Percentiles rank a stretch among this genome's conserved stretches.
Conservation (phyloP, 371 early-diverging fungal species). For the Choanephora cucurbitarum region DNA sequence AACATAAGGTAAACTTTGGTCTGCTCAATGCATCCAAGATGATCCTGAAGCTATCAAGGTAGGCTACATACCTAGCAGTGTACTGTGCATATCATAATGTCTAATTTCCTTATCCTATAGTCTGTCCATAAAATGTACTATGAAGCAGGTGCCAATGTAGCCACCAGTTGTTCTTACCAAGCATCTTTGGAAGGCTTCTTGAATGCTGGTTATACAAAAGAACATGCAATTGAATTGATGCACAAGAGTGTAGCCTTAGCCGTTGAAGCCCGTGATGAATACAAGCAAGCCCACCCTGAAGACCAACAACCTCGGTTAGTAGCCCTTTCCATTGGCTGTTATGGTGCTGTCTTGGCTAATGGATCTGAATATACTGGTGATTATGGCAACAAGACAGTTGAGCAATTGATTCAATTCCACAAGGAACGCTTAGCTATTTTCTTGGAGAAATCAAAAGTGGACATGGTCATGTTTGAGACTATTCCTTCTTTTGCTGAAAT, state of each 20-base stretch:
- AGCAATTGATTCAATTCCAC: slow-evolving; percentile 51
- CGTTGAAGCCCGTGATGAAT: slow-evolving; percentile 41
- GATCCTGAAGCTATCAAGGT: slow-evolving; percentile 53
- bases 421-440: slow-evolving; percentile 38
- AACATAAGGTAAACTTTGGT: slow-evolving; percentile 45
- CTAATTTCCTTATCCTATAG: slow-evolving; percentile 7
- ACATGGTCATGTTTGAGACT: slow-evolving; percentile 64
- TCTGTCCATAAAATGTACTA: slow-evolving; percentile 46
- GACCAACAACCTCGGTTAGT: slow-evolving; percentile 24
- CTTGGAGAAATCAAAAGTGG: slow-evolving; percentile 29
- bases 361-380: slow-evolving; percentile 66
- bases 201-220: slow-evolving; percentile 30
- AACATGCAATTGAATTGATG: slow-evolving; percentile 36
- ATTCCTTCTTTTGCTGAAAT: slow-evolving; percentile 58
- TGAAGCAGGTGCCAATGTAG: slow-evolving; percentile 52
- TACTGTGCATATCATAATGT: no score
- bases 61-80: no score
- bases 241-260: slow-evolving; percentile 43
- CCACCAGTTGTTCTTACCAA: slow-evolving; percentile 55
- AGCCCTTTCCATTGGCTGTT: slow-evolving; percentile 61
- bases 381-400: slow-evolving; percentile 36
- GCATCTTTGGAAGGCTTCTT: slow-evolving; percentile 43
- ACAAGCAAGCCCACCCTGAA: slow-evolving; percentile 21
- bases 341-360: slow-evolving; percentile 60
- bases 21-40: slow-evolving; percentile 42